Evolutionary conservation across 176 grass and related monocot genomes (phyloP).

Genomic region (Avena atlantica): DNA sequence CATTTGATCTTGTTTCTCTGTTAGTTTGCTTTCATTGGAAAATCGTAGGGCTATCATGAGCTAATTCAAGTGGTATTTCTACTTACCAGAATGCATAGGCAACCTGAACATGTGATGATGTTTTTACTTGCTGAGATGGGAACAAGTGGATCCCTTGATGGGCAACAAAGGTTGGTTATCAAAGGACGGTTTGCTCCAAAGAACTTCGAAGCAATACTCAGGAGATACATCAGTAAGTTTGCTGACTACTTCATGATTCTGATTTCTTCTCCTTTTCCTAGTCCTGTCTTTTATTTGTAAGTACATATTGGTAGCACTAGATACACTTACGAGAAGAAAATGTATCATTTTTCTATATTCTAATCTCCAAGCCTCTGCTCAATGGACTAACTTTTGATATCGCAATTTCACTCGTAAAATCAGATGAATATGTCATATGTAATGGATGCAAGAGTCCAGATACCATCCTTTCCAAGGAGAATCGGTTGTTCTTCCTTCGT

Average conservation of each 20-base stretch:
- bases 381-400: neutral
- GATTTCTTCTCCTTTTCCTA: neutral
- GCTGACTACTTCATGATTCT: neutral
- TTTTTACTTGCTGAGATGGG: slow-evolving; percentile 99
- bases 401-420: neutral
- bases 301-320: neutral
- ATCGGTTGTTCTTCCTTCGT: slow-evolving; percentile 92
- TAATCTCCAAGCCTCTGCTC: neutral
- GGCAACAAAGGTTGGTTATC: slow-evolving; percentile 93
- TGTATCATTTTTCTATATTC: neutral
- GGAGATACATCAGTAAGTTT: slow-evolving; percentile 96
- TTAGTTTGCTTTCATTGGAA: slow-evolving; percentile 4
- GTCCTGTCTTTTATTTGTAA: neutral
- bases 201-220: slow-evolving; percentile 96
- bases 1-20: neutral
- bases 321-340: neutral
- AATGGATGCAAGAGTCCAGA: slow-evolving; percentile 99
- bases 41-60: neutral
- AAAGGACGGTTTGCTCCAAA: slow-evolving; percentile 98
- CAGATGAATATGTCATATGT: slow-evolving; percentile 99
- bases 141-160: slow-evolving; percentile 99
- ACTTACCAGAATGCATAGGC: slow-evolving; percentile 91
- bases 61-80: slow-evolving; percentile 25
- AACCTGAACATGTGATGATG: slow-evolving; percentile 97
- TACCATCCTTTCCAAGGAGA: slow-evolving; percentile 99